These are phyloP conservation scores for Lipomyces japonicus DNA, from an alignment of 805 yeast genomes.

Conservation along the genomic window DNA sequence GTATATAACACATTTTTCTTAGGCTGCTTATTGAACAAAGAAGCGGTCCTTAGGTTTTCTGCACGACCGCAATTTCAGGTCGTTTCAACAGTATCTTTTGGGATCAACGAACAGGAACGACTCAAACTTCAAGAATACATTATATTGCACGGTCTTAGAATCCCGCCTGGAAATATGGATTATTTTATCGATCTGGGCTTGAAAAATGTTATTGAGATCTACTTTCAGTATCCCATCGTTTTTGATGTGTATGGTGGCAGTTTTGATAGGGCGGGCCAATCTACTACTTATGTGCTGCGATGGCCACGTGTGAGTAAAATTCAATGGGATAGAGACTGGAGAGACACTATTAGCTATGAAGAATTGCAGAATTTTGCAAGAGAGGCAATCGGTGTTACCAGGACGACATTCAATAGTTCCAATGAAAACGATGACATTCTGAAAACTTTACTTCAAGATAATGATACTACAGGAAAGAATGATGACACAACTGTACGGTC, in stretches of 20 bases:
- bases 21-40: conserved; percentile 16
- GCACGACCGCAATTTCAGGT: conserved; percentile 14
- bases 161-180: not conserved
- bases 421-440: not conserved
- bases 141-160: not conserved
- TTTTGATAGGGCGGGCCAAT: conserved; percentile 17
- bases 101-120: not conserved
- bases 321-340: conserved; percentile 15
- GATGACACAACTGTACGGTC: not conserved
- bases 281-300: conserved; percentile 7
- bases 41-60: conserved; percentile 5
- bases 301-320: conserved; percentile 24
- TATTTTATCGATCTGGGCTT: conserved; percentile 6
- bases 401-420: not conserved
- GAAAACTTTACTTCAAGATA: too few species aligned
- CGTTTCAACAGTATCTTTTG: conserved; percentile 10
- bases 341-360: conserved; percentile 1
- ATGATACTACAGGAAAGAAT: not conserved
- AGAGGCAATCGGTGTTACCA: not conserved
- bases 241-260: conserved; percentile 17
- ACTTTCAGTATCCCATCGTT: conserved; percentile 6
- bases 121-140: conserved; percentile 1
- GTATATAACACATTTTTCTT: conserved; percentile 7
- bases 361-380: conserved; percentile 14
- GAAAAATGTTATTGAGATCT: not conserved